Evolutionary conservation across 2,329 filamentous ascomycete species (phyloP), one percentile per base, ranked within the genome.

Genomic region (Lachnellula arida): DNA sequence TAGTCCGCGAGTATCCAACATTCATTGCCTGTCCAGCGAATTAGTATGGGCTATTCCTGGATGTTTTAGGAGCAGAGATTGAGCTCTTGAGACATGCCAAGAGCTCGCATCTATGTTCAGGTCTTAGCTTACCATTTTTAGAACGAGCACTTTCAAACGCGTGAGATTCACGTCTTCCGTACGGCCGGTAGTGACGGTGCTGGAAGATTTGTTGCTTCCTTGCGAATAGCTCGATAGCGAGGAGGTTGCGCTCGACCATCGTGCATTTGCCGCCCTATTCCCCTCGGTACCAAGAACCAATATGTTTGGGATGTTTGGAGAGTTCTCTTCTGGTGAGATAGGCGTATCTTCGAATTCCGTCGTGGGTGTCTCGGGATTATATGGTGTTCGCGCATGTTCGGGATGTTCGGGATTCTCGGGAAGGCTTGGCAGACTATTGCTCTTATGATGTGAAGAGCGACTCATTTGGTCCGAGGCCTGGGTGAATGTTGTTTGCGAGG

Each of bases 321-420:
- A 87, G 46, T 86, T 83, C 62, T 89, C 89, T 54, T 93, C 89
- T 0, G 88, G 88, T 0, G 91, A 95, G 44, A 91, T 82, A 4
- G 89, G 86, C 0, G 88, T 91, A 68, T 97, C 92, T 70, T 97
- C 93, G 65, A 97, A 97, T 63, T 97, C 91, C 4, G 92, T 97
- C 0, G 93, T 93, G 0, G 92, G 92, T 0, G 92, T 97, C 73
- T 97, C 93, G 0, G 92, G 92, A 4, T 86, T 80, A 2, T 63
- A 65, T 52, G 56, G 58, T 37, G 58, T 61, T 12, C 59, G 57
- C 3, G 57, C 43, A 49, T 60, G 53, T 19, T 63, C 60, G 15
- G 60, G 56, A 22, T 61, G 73, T 67, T 67, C 63, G 76, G 70
- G 69, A 75, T 75, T 75, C 57, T 82, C 75, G 19, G 71, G 66